Base-by-base conservation (phyloP, 345 rosid genomes). In the Sapria himalayana region DNA sequence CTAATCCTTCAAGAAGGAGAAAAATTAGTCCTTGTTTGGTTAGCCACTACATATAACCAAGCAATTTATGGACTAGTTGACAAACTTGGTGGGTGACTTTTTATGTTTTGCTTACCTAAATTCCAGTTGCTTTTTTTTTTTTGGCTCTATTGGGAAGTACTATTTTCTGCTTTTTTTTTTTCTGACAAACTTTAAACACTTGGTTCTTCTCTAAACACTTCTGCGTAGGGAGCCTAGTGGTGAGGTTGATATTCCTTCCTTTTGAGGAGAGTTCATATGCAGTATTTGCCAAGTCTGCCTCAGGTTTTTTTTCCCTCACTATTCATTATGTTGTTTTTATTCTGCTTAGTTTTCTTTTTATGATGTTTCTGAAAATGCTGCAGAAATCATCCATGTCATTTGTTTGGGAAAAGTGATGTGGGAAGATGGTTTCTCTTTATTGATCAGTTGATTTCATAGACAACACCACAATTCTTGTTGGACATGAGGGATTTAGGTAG, bases 161-260 rank as follows among this genome's bases (percentile, higher is more conserved):
- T n/a, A n/a, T n/a, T n/a, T n/a, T n/a, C n/a, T n/a, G n/a, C n/a
- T n/a, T n/a, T n/a, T n/a, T n/a, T n/a, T n/a, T n/a, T n/a, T n/a
- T n/a, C n/a, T n/a, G n/a, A n/a, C n/a, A n/a, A n/a, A n/a, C n/a
- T n/a, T n/a, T n/a, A n/a, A n/a, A n/a, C n/a, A n/a, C n/a, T n/a
- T n/a, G n/a, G n/a, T n/a, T n/a, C n/a, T n/a, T n/a, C n/a, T n/a
- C n/a, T n/a, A n/a, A n/a, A n/a, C n/a, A n/a, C n/a, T n/a, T n/a
- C n/a, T n/a, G n/a, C n/a, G n/a, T 72, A 89, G 98, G 93, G 57
- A 79, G 98, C 72, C 62, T 79, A 51, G 98, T 89, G 43, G 98
- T 82, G 52, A 72, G 95, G 52, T 25, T 89, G 75, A 79, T 89
- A 55, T 74, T 82, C 70, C 80, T 82, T 58, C 98, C 95, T 12